Percentiles rank a stretch among this genome's conserved stretches.
Evolutionary conservation across 805 yeast genomes (phyloP).

Genomic region (Saccharomycopsis capsularis): DNA sequence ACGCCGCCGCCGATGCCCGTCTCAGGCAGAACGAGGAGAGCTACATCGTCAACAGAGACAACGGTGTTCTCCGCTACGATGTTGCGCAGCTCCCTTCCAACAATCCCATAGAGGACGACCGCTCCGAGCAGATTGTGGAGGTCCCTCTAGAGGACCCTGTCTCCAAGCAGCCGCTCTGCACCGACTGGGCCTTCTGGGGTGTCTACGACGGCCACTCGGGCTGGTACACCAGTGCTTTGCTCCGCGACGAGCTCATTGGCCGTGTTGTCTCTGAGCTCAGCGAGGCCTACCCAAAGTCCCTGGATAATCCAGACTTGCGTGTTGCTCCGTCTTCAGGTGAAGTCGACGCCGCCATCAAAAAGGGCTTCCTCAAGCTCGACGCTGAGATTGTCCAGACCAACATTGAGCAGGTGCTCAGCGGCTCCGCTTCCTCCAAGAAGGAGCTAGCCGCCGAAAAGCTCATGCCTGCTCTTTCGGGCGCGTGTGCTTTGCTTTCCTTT

Average conservation of each 20-base stretch:
- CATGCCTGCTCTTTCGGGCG: slow-evolving; percentile 92
- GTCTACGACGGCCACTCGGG: slow-evolving; percentile 97
- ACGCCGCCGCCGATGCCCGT: slow-evolving; percentile 62
- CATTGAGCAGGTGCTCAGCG: slow-evolving; percentile 58
- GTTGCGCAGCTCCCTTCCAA: slow-evolving; percentile 85
- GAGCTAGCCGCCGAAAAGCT: slow-evolving; percentile 57
- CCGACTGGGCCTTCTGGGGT: slow-evolving; percentile 93
- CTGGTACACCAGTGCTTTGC: slow-evolving; percentile 82
- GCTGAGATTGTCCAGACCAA: slow-evolving; percentile 77
- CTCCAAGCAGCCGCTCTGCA: slow-evolving; percentile 34
- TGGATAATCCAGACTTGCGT: slow-evolving; percentile 31
- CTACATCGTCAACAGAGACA: slow-evolving; percentile 70
- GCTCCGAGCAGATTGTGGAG: slow-evolving; percentile 74
- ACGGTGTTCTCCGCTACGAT: slow-evolving; percentile 85
- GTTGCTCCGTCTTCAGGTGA: slow-evolving; percentile 53
- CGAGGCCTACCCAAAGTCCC: slow-evolving; percentile 37
- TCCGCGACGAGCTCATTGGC: slow-evolving; percentile 71
- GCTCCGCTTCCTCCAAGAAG: slow-evolving; percentile 54
- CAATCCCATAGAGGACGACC: slow-evolving; percentile 90
- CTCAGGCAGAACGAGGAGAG: slow-evolving; percentile 75
- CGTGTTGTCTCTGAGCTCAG: slow-evolving; percentile 74
- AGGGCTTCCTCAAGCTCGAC: slow-evolving; percentile 78
- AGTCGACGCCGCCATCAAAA: slow-evolving; percentile 72
- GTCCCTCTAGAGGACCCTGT: slow-evolving; percentile 65
- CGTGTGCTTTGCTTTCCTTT: slow-evolving; percentile 84